Evolutionary conservation across 768 basidiomycete species (phyloP), one percentile per base, ranked within the genome.

Genomic region (Macrolepiota dolichaula): DNA sequence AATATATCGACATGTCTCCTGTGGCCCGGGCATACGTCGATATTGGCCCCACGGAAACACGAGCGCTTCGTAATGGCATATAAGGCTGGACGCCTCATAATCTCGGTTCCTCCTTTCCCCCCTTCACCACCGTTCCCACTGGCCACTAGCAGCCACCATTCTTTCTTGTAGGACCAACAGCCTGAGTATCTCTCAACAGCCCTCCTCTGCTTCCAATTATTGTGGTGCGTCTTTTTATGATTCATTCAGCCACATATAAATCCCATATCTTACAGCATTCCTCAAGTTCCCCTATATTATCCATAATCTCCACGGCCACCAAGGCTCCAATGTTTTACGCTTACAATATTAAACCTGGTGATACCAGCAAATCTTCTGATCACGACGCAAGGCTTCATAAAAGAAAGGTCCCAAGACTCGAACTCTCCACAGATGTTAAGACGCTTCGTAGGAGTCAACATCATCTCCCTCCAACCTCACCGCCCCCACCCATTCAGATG

Each of bases 1-100:
- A 44, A 24, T 44, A 57, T 42, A 44, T 52, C 32, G 13, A 52
- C 63, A 58, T 55, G 51, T 37, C 62, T 59, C 58, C 59, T 64
- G 61, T 66, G 63, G 63, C 61, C 61, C 60, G 60, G 61, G 61
- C 63, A 62, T 55, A 55, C 25, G 51, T 35, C 42, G 38, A 51
- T 50, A 47, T 58, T 55, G 50, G 50, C 62, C 61, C 63, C 65
- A 62, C 55, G 59, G 29, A 63, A 56, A 51, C 46, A 55, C 51
- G 57, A 62, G 63, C 65, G 59, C 63, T 59, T 62, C 46, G 60
- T 44, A 44, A 46, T 44, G 56, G 62, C 59, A 66, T 66, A 56
- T 59, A 64, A 57, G 59, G 50, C 65, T 36, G 60, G 44, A 25
- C 55, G 27, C 40, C 35, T 25, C 40, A 24, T 22, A 12, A 25